Evolutionary conservation across 805 yeast species (phyloP), one percentile per base, ranked within the genome.

Genomic region (Cyberlindnera euphorbiae): DNA sequence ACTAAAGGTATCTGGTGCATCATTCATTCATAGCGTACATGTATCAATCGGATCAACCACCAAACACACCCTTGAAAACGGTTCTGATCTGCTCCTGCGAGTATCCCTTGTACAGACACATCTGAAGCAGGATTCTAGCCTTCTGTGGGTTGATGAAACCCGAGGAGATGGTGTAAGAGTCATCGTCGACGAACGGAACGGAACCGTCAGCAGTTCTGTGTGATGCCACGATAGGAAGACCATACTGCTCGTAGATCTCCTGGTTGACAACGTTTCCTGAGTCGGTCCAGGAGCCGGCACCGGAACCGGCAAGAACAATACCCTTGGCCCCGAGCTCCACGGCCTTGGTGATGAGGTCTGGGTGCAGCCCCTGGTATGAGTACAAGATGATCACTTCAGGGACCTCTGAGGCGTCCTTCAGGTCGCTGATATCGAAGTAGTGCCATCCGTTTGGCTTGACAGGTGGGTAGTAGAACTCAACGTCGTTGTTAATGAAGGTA

Each of bases 101-200:
- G 44, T 62, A 56, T 2, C 56, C 57, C 27, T 60, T 57, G 41
- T 59, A 48, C 26, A 73, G 57, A 49, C 81, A 74, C 45, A 78
- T 60, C 47, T 77, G 82, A 31, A 78, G 56, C 33, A 77, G 53
- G 26, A 78, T 71, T 50, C 84, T 64, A 19, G 78, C 63, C 60
- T 78, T 78, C 48, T 75, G 82, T 10, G 84, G 85, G 48, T 75
- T 78, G 44, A 78, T 59, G 49, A 73, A 75, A 3, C 85, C 84
- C 26, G 78, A 69, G 0, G 83, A 79, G 38, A 78, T 63, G 26
- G 36, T 28, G 12, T 65, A 58, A 4, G 45, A 50, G 30, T 69
- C 71, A 28, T 59, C 50, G 32, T 61, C 61, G 5, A 72, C 78
- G 6, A 51, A 58, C 3, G 85, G 83, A 14, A 79, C 80, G 70